Conservation (phyloP, 768 basidiomycete genomes). For the Filobasidium floriforme region DNA sequence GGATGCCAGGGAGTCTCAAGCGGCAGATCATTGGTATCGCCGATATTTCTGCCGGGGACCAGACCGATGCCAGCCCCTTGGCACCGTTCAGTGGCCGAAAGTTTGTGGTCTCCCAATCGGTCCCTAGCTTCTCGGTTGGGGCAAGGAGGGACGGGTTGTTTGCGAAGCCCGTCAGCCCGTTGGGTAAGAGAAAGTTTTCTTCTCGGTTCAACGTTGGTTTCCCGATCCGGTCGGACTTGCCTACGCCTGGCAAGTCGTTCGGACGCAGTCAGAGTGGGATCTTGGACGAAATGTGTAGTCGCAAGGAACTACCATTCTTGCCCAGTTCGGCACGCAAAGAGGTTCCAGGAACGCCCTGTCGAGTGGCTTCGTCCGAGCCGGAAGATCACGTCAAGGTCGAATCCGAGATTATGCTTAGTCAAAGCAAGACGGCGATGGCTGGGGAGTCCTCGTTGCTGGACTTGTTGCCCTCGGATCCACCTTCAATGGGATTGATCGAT, state of each 20-base stretch:
- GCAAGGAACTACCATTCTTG: conserved; percentile 21
- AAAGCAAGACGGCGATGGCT: background rate
- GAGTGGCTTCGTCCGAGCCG: background rate
- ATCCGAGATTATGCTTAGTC: background rate
- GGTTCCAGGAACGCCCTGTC: background rate
- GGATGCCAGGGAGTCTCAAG: background rate
- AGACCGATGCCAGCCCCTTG: background rate
- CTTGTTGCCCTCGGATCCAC: conserved; percentile 17
- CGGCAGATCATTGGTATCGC: conserved; percentile 4
- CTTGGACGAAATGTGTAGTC: conserved; percentile 21
- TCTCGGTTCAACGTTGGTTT: background rate
- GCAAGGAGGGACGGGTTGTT: background rate
- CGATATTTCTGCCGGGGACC: background rate
- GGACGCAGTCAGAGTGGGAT: conserved; percentile 19
- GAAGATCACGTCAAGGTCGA: conserved; percentile 3
- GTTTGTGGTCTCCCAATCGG: background rate
- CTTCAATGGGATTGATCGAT: conserved; percentile 9
- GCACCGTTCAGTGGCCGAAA: background rate
- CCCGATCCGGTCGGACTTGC: conserved; percentile 2
- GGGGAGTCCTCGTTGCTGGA: conserved; percentile 5
- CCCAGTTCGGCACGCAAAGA: background rate
- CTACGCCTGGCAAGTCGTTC: background rate
- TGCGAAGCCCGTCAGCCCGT: background rate
- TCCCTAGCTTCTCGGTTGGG: conserved; percentile 3
- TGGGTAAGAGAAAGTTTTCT: background rate